Percentiles rank a stretch among this genome's conserved stretches.
These are phyloP conservation scores for Zymoseptoria pseudotritici DNA, from an alignment of 2,329 filamentous ascomycete species.

Conservation along the genomic window DNA sequence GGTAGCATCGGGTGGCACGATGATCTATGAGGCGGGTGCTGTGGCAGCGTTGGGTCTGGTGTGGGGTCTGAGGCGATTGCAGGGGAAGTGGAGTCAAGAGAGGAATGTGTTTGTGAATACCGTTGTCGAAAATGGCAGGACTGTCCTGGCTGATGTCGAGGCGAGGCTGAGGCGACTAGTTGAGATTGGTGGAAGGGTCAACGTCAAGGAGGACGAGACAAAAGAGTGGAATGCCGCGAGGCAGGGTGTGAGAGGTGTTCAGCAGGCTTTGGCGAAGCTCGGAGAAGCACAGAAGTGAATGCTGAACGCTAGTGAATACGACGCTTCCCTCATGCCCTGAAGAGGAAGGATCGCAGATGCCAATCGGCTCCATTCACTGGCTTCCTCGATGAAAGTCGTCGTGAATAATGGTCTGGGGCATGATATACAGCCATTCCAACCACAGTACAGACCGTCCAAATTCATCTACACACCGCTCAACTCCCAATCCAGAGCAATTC, in stretches of 20 bases:
- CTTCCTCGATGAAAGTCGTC: no score
- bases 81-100: slow-evolving; percentile 51
- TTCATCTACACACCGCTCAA: no score
- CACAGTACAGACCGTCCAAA: no score
- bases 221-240: slow-evolving; percentile 36
- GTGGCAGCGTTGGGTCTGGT: slow-evolving; percentile 53
- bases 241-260: slow-evolving; percentile 32
- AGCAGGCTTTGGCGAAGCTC: neutral
- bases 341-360: no score
- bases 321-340: no score
- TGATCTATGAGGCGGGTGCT: slow-evolving; percentile 51
- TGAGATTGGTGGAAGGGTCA: slow-evolving; percentile 35
- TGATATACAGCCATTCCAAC: no score
- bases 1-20: slow-evolving; percentile 44
- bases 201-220: slow-evolving; percentile 29
- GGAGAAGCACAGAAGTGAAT: neutral
- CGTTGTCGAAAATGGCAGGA: slow-evolving; percentile 50
- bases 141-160: slow-evolving; percentile 49
- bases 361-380: no score
- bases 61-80: slow-evolving; percentile 50
- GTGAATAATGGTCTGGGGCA: no score
- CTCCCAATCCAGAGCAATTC: no score
- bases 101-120: slow-evolving; percentile 46
- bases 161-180: slow-evolving; percentile 42
- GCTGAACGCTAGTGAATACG: neutral